Base-by-base conservation (phyloP, 2,329 filamentous ascomycete genomes). In the Fusarium solani-melongenae region DNA sequence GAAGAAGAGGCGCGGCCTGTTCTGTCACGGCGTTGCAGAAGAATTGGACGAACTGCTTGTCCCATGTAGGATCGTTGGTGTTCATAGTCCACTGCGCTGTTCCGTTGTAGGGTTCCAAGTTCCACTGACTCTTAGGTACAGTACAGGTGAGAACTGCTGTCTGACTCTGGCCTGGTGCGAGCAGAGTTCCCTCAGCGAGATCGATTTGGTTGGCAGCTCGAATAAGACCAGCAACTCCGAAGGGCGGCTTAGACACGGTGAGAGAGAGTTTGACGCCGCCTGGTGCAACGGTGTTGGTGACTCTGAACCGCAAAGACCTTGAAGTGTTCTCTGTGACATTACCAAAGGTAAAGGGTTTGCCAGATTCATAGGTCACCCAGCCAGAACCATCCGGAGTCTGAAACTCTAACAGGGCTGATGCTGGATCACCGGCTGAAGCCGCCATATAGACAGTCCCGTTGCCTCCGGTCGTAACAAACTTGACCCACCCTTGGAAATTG, bases 191-290 rank as follows among this genome's bases (percentile, higher is more conserved):
- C 74, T 91, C 89, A 0, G 86, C 88, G 1, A 91, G 84, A 56
- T 90, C 89, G 10, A 89, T 83, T 20, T 86, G 84, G 76, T 91
- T 91, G 14, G 82, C 83, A 1, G 88, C 86, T 22, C 84, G 83
- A 41, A 91, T 84, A 24, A 90, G 85, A 4, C 88, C 86, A n/a
- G 81, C 73, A 4, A 88, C 82, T 15, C 88, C 88, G 62, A 88
- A 90, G 0, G 89, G 89, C 5, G 89, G 88, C 76, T 91, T 91
- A 0, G 89, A 91, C 3, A 91, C 88, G 0, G 89, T 90, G 15
- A 91, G 79, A 0, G 86, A 88, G 2, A 91, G 82, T 2, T 80
- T 80, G 14, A 87, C 84, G 7, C 84, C 84, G 3, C 85, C 86
- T 0, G 79, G 58, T 0, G 82, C 79, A 6, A 87, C 88, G 2